Conservation (phyloP, 2,329 filamentous ascomycete species). For the Penicillium psychrosexuale region DNA sequence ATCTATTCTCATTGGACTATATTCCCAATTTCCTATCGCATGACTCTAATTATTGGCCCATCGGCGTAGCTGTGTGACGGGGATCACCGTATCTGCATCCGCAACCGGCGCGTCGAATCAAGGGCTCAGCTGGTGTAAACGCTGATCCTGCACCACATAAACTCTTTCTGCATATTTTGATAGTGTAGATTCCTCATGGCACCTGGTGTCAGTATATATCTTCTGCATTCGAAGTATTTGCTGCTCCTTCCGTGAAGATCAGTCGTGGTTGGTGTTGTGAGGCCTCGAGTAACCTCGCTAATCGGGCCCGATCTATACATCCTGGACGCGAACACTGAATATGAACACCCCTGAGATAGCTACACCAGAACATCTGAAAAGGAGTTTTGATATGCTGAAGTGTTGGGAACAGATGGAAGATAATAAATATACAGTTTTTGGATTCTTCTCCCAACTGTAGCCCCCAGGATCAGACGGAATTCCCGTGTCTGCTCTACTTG, state of each 20-base stretch:
- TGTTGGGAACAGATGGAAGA: not conserved
- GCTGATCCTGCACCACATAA: constrained; percentile 10
- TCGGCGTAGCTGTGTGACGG: not conserved
- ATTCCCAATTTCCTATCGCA: not conserved
- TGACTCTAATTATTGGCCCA: not conserved
- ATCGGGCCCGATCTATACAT: constrained; percentile 11
- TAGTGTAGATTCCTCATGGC: not conserved
- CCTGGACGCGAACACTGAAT: not conserved
- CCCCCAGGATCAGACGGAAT: constrained; percentile 12
- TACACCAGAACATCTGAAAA: not conserved
- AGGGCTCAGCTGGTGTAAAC: not conserved
- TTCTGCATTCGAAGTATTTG: not conserved
- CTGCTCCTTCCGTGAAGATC: constrained; percentile 4
- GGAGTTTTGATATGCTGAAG: not conserved
- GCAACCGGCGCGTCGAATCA: constrained; percentile 13
- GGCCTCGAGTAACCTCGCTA: constrained; percentile 12
- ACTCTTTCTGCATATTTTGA: not conserved
- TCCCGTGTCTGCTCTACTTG: not conserved
- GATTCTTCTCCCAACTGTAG: not conserved
- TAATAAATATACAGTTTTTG: not conserved
- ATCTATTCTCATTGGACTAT: not conserved
- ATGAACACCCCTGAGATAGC: not conserved
- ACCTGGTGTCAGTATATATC: not conserved
- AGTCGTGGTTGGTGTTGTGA: not conserved
- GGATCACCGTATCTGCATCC: constrained; percentile 1